Evolutionary conservation across 768 basidiomycete genomes (phyloP), one percentile per base, ranked within the genome.

Genomic region (Amylocystis lapponica): DNA sequence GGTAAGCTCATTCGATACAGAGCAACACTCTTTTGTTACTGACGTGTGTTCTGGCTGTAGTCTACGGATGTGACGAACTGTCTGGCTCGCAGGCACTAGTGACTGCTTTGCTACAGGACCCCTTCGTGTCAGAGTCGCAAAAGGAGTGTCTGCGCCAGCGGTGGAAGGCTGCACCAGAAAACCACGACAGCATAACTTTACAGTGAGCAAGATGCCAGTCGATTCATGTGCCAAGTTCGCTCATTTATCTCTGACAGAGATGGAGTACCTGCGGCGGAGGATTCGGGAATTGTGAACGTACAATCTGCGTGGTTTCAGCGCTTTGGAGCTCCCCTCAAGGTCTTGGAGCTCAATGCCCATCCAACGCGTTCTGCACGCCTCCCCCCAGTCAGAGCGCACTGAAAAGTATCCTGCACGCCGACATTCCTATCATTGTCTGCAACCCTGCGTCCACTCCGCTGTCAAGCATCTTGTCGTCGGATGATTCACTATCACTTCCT

Each of bases 101-200:
- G 16, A 78, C 79, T 4, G 83, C 85, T 6, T 68, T 90, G 27
- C 66, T 90, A 13, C 75, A 81, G 33, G 79, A 88, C 41, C 86
- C 86, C 12, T 74, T 90, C 50, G 66, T 70, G 2, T 75, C 77
- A n/a, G 73, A 78, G 48, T 53, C 59, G 4, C 67, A 73, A 45
- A 70, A 66, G 38, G 61, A 66, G 25, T 53, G 55, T 7, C 53
- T 85, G 19, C 69, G 67, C 40, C 55, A 66, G 30, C 69, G 85
- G 25, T 83, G 83, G 50, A 41, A 49, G 8, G 9, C 36, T 11
- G 36, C 26, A 22, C 35, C 45, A 4, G 32, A 41, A 13, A 48
- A 41, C 9, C 33, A 25, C 8, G 35, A 43, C 16, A 32, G 9
- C 9, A 31, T 54, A 8, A 44, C 17, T 10, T 33, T 54, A 4